phyloP scores from a whole-genome alignment of 805 yeast genomes.

The Blastobotrys attinorum region DNA sequence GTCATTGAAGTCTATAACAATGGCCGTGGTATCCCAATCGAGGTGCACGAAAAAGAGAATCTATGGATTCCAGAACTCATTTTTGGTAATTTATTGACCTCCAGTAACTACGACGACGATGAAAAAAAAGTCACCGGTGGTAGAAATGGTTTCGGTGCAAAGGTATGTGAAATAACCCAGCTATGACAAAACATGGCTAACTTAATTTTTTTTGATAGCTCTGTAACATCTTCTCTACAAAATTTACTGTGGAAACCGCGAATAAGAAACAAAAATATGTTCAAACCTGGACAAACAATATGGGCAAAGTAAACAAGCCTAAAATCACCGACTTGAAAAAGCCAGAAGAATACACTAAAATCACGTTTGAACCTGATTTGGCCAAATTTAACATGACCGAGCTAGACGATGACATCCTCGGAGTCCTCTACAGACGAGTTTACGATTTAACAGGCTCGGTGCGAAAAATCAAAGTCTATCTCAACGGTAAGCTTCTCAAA shows the following conservation, averaged over 20 bases:
- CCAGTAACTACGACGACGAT: conserved; percentile 92
- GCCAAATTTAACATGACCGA: conserved; percentile 75
- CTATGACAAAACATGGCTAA: neutral
- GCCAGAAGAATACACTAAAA: conserved; percentile 69
- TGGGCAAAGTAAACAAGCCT: conserved; percentile 72
- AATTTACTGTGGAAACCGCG: conserved; percentile 82
- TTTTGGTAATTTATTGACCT: conserved; percentile 89
- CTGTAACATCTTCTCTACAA: conserved; percentile 90
- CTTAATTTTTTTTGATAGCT: conserved; percentile 33
- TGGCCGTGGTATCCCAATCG: conserved; percentile 93
- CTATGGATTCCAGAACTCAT: conserved; percentile 94
- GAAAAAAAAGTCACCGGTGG: conserved; percentile 97
- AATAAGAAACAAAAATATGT: conserved; percentile 59
- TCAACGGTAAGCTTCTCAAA: conserved; percentile 66
- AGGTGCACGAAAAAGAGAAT: conserved; percentile 81
- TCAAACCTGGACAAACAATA: conserved; percentile 84
- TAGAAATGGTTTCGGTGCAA: conserved; percentile 97
- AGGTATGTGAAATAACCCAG: conserved; percentile 28
- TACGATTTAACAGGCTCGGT: conserved; percentile 94
- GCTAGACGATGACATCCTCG: conserved; percentile 73
- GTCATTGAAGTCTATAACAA: conserved; percentile 78
- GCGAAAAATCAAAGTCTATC: conserved; percentile 64
- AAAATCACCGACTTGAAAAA: conserved; percentile 50
- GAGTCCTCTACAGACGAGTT: conserved; percentile 87
- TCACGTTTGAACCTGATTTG: conserved; percentile 84